phyloP scores from a whole-genome alignment of 2,329 filamentous ascomycete species.

The Calonectria henricotiae region DNA sequence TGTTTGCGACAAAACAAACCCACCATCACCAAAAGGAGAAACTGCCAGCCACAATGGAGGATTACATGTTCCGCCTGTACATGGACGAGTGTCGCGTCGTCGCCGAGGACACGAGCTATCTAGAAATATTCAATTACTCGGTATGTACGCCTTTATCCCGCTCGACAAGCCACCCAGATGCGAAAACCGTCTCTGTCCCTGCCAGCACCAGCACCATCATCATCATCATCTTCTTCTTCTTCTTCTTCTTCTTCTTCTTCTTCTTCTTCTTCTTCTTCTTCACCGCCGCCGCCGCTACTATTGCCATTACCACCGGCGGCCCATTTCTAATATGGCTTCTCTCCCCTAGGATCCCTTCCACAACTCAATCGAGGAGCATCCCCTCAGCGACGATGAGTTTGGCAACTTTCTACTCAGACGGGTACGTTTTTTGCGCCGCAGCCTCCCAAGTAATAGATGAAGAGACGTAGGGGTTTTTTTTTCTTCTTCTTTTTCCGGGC shows the following conservation, averaged over 20 bases:
- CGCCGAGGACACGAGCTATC: slow-evolving; percentile 69
- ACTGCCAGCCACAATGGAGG: slow-evolving; percentile 65
- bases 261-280: no score
- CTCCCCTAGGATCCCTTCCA: slow-evolving; percentile 64
- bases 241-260: no score
- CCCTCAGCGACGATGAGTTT: slow-evolving; percentile 70
- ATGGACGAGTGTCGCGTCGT: slow-evolving; percentile 67
- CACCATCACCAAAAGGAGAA: not conserved
- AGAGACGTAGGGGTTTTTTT: no score
- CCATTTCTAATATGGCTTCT: not conserved
- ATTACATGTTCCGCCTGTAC: slow-evolving; percentile 71
- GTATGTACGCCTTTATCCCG: slow-evolving; percentile 57
- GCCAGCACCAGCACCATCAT: no score
- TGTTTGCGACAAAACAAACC: not conserved
- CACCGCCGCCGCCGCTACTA: no score
- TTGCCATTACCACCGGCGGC: no score
- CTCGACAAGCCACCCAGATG: not conserved
- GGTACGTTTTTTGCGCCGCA: slow-evolving; percentile 58
- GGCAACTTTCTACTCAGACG: slow-evolving; percentile 70
- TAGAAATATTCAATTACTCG: slow-evolving; percentile 75
- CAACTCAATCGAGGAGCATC: slow-evolving; percentile 69
- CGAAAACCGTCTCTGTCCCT: not conserved
- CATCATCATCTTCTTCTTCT: no score
- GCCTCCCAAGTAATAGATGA: no score
- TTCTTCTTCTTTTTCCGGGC: not conserved